A percentile compares a stretch with the other conserved stretches of the same genome.
Evolutionary conservation across 1,284 basidiomycete species (phyloP).

Genomic region (Anthracocystis walkeri): DNA sequence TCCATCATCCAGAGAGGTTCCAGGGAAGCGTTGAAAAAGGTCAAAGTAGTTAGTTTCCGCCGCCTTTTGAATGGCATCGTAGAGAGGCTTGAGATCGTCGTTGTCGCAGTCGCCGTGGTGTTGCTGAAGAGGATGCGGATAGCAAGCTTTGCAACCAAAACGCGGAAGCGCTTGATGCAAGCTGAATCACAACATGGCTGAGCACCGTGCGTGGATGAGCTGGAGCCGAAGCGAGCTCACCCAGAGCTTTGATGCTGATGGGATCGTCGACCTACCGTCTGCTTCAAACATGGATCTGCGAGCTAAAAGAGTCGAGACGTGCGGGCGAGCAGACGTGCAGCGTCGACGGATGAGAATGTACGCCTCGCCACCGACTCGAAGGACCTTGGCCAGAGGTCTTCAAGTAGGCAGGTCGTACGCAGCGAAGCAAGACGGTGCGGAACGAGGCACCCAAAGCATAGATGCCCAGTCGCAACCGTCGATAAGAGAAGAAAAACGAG

Average conservation of each 20-base stretch:
- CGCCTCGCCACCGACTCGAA: slow-evolving; percentile 68
- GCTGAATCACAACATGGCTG: not conserved
- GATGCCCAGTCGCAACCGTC: slow-evolving; percentile 1
- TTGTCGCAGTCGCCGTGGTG: slow-evolving; percentile 17
- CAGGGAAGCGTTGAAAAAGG: slow-evolving; percentile 5
- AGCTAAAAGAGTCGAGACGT: not conserved
- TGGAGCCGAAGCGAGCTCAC: too few relatives aligned
- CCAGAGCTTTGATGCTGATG: not conserved
- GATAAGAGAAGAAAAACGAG: not conserved
- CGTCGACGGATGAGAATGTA: slow-evolving; percentile 23
- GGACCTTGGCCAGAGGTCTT: slow-evolving; percentile 52
- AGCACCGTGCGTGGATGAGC: too few relatives aligned
- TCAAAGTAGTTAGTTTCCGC: slow-evolving; percentile 37
- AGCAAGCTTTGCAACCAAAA: not conserved
- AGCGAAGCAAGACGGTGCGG: slow-evolving; percentile 8
- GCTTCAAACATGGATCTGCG: not conserved
- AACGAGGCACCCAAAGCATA: not conserved
- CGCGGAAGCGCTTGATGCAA: not conserved
- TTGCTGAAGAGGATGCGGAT: not conserved
- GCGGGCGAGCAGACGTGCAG: slow-evolving; percentile 2
- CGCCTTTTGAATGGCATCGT: slow-evolving; percentile 38
- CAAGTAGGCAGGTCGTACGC: slow-evolving; percentile 28
- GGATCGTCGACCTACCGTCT: slow-evolving; percentile 10
- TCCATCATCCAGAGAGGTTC: slow-evolving; percentile 6
- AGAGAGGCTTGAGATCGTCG: not conserved